phyloP scores from a whole-genome alignment of 2,329 filamentous ascomycete genomes.

The Didymellaceae sp. region DNA sequence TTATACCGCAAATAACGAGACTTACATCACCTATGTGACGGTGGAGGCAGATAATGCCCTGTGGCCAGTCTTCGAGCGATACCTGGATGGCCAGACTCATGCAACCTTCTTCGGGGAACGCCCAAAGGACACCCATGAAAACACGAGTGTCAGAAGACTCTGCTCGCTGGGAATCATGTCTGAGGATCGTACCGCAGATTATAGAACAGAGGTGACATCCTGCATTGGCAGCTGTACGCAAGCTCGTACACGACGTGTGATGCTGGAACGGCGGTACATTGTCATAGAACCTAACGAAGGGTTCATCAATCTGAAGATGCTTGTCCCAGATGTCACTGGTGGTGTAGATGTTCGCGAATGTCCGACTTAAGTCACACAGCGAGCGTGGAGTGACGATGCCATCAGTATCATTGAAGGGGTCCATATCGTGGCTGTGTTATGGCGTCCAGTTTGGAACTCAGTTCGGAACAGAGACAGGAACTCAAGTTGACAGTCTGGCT shows the following conservation, averaged over 20 bases:
- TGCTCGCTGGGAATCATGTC: not conserved
- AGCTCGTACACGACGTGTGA: not conserved
- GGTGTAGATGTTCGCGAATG: not conserved
- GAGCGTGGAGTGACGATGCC: not conserved
- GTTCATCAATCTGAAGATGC: not conserved
- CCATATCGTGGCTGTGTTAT: too few relatives aligned
- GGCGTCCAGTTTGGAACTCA: too few relatives aligned
- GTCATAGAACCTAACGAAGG: not conserved
- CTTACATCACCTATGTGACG: too few relatives aligned
- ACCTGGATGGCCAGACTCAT: too few relatives aligned
- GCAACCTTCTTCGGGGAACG: too few relatives aligned
- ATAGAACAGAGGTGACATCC: conserved; percentile 3
- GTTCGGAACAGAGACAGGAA: too few relatives aligned
- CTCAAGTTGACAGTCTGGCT: too few relatives aligned
- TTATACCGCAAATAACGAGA: not conserved
- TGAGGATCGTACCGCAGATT: not conserved
- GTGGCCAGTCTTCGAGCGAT: too few relatives aligned
- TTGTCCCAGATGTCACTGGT: not conserved
- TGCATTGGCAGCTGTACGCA: not conserved
- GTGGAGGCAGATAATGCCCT: too few relatives aligned
- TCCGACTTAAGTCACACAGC: not conserved
- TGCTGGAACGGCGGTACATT: not conserved
- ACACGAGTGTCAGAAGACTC: too few relatives aligned
- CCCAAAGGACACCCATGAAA: too few relatives aligned
- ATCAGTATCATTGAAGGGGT: too few relatives aligned